Conservation (phyloP, 2,329 filamentous ascomycete species). For the Xylariaceae sp. region DNA sequence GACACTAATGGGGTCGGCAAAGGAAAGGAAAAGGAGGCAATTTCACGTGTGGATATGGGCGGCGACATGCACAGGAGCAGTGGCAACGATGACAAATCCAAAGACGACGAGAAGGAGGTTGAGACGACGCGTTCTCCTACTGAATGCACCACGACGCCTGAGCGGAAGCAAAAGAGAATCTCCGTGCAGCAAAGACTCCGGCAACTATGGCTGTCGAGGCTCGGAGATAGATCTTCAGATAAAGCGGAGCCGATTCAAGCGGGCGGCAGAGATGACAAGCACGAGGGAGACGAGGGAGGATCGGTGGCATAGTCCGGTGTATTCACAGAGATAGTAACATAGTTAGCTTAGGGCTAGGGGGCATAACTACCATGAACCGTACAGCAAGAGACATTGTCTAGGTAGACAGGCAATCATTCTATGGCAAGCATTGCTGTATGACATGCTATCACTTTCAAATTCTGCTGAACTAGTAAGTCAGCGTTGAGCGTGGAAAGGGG, state of each 20-base stretch:
- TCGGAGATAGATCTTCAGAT: slow-evolving; percentile 6
- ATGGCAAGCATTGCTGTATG: slow-evolving; percentile 5
- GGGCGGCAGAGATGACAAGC: neutral
- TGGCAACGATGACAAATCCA: neutral
- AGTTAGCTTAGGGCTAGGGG: neutral
- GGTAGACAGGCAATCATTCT: neutral
- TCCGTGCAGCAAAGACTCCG: slow-evolving; percentile 14
- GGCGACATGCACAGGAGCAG: neutral
- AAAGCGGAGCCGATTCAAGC: slow-evolving; percentile 5
- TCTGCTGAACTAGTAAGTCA: neutral
- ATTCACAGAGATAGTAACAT: slow-evolving; percentile 2
- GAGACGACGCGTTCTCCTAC: neutral
- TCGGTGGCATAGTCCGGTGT: neutral
- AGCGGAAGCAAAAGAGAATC: slow-evolving; percentile 1
- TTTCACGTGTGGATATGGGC: neutral
- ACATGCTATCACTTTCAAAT: slow-evolving; percentile 12
- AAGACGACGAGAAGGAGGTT: neutral
- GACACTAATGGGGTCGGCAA: neutral
- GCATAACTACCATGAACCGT: neutral
- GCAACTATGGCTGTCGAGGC: slow-evolving; percentile 5
- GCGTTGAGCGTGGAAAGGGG: neutral
- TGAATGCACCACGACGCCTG: neutral
- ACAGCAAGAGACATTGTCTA: slow-evolving; percentile 1
- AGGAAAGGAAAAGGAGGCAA: slow-evolving; percentile 15
- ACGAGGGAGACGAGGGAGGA: neutral